Evolutionary conservation across 352 stramenopile species (phyloP).

Genomic region (Pythium myriotylum): DNA sequence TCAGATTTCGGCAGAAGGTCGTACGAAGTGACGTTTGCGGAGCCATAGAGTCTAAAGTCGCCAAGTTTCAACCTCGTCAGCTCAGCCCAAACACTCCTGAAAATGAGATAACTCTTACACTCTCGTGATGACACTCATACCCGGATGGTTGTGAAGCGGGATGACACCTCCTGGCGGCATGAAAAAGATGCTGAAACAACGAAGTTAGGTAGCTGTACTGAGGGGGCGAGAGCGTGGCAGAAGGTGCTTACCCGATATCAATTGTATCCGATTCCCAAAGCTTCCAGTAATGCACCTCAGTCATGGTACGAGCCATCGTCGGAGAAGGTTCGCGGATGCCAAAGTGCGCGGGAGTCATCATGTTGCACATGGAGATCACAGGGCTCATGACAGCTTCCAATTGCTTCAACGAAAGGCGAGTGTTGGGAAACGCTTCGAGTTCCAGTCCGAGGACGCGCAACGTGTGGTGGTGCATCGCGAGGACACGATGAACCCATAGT

Average conservation of each 20-base stretch:
- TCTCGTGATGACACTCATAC: slow-evolving; percentile 85
- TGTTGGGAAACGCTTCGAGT: slow-evolving; percentile 63
- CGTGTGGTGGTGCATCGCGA: slow-evolving; percentile 68
- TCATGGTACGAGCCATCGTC: slow-evolving; percentile 70
- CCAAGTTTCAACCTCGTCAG: neutral
- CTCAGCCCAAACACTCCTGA: slow-evolving; percentile 6
- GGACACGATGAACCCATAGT: slow-evolving; percentile 69
- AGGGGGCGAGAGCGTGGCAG: neutral
- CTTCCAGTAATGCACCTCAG: slow-evolving; percentile 85
- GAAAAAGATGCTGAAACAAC: slow-evolving; percentile 68
- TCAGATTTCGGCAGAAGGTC: slow-evolving; percentile 62
- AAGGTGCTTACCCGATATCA: slow-evolving; percentile 59
- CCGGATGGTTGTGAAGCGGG: slow-evolving; percentile 80
- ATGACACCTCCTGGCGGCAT: slow-evolving; percentile 79
- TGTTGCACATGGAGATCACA: slow-evolving; percentile 57
- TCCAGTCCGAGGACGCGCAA: slow-evolving; percentile 51
- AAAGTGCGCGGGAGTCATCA: slow-evolving; percentile 65
- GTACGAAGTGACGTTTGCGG: slow-evolving; percentile 73
- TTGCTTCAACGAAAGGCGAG: slow-evolving; percentile 72
- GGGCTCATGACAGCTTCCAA: slow-evolving; percentile 64
- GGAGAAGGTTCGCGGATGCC: slow-evolving; percentile 70
- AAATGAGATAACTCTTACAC: slow-evolving; percentile 43
- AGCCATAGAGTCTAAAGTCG: slow-evolving; percentile 62
- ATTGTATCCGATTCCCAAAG: slow-evolving; percentile 85
- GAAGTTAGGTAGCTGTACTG: too few relatives aligned